Percentiles rank a stretch among this genome's conserved stretches.
These are phyloP conservation scores for Cytospora mali DNA, from an alignment of 2,329 filamentous ascomycete genomes.

Conservation along the genomic window DNA sequence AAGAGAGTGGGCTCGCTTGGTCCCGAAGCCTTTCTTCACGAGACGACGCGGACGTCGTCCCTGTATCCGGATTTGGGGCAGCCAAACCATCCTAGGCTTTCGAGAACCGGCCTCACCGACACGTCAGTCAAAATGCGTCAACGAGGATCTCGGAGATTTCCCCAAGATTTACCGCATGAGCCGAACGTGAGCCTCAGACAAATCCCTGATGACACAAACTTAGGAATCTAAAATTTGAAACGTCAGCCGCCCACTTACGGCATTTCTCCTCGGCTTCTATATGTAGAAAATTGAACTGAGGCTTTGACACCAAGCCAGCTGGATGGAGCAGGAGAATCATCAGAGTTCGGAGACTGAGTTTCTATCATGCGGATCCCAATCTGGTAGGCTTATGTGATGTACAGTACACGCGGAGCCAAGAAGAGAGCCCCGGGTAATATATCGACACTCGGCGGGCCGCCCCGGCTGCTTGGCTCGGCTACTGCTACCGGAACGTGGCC, in stretches of 20 bases:
- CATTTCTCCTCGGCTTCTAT: background rate
- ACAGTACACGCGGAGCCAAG: background rate
- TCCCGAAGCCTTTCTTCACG: slow-evolving; percentile 10
- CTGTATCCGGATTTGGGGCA: slow-evolving; percentile 3
- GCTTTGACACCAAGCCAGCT: too few species aligned
- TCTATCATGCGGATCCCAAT: background rate
- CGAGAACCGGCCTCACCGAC: slow-evolving; percentile 4
- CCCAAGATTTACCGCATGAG: slow-evolving; percentile 3
- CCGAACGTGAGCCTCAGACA: background rate
- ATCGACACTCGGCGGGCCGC: slow-evolving; percentile 22
- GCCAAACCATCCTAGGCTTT: background rate
- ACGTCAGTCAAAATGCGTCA: slow-evolving; percentile 1
- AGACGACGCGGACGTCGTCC: slow-evolving; percentile 4
- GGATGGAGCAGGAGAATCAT: background rate
- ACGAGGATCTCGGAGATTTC: slow-evolving; percentile 24
- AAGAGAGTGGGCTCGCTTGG: slow-evolving; percentile 3
- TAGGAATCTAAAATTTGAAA: background rate
- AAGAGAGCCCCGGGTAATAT: too few species aligned
- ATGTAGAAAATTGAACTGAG: too few species aligned
- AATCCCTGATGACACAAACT: background rate
- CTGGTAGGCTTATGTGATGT: background rate
- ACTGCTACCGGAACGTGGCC: slow-evolving; percentile 23
- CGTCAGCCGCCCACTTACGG: background rate
- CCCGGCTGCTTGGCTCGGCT: slow-evolving; percentile 27
- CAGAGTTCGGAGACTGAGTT: background rate